A percentile compares a stretch with the other conserved stretches of the same genome.
Evolutionary conservation across 2,329 filamentous ascomycete genomes (phyloP).

Genomic region (Aspergillus costaricaensis): DNA sequence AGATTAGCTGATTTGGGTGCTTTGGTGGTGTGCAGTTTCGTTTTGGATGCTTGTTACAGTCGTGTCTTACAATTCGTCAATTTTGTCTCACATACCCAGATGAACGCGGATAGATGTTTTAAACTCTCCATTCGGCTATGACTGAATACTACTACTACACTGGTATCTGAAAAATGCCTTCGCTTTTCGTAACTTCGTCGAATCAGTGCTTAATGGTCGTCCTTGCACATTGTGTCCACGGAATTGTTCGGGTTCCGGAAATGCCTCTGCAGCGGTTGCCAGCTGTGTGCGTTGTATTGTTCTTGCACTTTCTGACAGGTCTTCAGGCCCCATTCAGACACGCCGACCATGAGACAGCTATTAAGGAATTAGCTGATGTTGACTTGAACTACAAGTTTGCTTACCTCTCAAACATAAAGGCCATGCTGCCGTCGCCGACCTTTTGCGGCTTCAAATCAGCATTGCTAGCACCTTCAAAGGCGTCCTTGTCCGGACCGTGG

Average conservation of each 20-base stretch:
- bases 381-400: not conserved
- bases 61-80: not conserved
- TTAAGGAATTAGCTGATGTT: conserved; percentile 41
- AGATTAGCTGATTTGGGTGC: too few relatives aligned
- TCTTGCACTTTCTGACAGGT: conserved; percentile 70
- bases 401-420: conserved; percentile 65
- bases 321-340: conserved; percentile 72
- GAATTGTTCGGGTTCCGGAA: conserved; percentile 56
- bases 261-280: conserved; percentile 67
- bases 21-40: not conserved
- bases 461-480: conserved; percentile 58
- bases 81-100: too few relatives aligned
- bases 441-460: conserved; percentile 58
- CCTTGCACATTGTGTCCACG: not conserved
- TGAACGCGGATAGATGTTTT: too few relatives aligned
- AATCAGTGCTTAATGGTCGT: not conserved
- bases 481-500: conserved; percentile 61
- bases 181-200: not conserved
- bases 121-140: not conserved
- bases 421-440: conserved; percentile 61
- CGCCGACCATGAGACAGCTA: conserved; percentile 67
- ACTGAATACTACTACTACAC: not conserved
- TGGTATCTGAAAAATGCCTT: not conserved
- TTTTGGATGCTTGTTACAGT: not conserved
- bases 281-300: conserved; percentile 79